These are phyloP conservation scores for Pleurotus djamor DNA, from an alignment of 768 basidiomycete genomes.

Conservation along the genomic window DNA sequence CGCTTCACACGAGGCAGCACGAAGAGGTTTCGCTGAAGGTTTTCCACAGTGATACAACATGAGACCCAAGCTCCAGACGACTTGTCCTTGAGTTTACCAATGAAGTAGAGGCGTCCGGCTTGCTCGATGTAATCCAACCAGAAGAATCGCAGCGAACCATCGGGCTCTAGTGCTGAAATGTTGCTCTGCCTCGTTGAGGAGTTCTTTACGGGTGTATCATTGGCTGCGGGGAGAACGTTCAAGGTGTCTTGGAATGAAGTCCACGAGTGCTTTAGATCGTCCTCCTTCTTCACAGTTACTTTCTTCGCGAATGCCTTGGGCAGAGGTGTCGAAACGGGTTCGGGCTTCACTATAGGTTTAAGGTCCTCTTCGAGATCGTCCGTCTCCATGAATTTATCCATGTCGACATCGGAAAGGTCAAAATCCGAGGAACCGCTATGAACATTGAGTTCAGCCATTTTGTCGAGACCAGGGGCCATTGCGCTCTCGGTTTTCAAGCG, in stretches of 20 bases:
- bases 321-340: slow-evolving; percentile 19
- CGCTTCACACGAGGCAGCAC: slow-evolving; percentile 75
- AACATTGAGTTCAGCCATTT: slow-evolving; percentile 59
- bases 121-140: slow-evolving; percentile 96
- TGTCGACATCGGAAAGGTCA: slow-evolving; percentile 54
- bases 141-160: slow-evolving; percentile 87
- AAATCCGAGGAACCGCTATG: slow-evolving; percentile 47
- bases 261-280: slow-evolving; percentile 58
- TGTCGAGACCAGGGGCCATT: slow-evolving; percentile 55
- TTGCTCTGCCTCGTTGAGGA: slow-evolving; percentile 33
- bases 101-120: slow-evolving; percentile 81
- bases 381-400: slow-evolving; percentile 61
- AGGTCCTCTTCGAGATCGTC: slow-evolving; percentile 48
- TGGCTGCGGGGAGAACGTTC: slow-evolving; percentile 57
- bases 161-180: slow-evolving; percentile 69
- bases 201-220: slow-evolving; percentile 45
- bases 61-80: slow-evolving; percentile 68
- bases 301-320: slow-evolving; percentile 7
- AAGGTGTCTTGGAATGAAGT: slow-evolving; percentile 75
- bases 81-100: slow-evolving; percentile 90
- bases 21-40: slow-evolving; percentile 88
- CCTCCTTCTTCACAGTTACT: slow-evolving; percentile 38
- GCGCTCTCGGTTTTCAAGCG: slow-evolving; percentile 45
- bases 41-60: slow-evolving; percentile 83
- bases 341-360: slow-evolving; percentile 16